Evolutionary conservation across 371 early-diverging fungal species (phyloP).

Genomic region (Chytridium lagenaria): DNA sequence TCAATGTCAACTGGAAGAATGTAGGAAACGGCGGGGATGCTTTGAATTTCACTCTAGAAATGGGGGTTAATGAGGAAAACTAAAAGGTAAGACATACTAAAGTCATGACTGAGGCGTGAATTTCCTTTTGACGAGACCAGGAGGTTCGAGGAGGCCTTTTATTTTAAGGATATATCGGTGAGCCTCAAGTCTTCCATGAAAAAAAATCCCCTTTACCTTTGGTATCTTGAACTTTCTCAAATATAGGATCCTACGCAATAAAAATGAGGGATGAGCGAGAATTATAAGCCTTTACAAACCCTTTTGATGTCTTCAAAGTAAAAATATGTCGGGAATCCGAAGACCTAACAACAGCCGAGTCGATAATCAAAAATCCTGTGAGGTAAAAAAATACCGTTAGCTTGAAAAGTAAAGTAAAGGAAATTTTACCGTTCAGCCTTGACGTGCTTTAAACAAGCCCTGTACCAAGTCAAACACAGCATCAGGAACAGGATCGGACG

Average conservation of each 20-base stretch:
- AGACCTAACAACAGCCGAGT: not conserved
- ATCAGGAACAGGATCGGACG: not conserved
- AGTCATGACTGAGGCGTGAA: not conserved
- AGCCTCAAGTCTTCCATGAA: too few relatives aligned
- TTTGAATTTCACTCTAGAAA: not conserved
- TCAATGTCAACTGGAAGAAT: not conserved
- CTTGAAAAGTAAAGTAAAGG: not conserved
- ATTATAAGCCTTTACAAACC: not conserved
- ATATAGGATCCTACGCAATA: not conserved
- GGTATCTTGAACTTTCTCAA: constrained; percentile 5
- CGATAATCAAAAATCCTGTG: not conserved
- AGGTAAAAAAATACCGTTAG: not conserved
- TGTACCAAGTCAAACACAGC: not conserved
- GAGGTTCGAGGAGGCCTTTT: not conserved
- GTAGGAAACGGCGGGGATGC: not conserved
- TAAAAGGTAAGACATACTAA: not conserved
- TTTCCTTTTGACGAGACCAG: not conserved
- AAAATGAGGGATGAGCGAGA: not conserved
- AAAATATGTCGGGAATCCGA: not conserved
- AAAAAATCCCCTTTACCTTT: not conserved
- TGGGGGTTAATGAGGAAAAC: not conserved
- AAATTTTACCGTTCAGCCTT: not conserved
- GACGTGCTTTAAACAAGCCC: too few relatives aligned
- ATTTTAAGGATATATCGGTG: too few relatives aligned
- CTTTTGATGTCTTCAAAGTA: not conserved